phyloP scores from a whole-genome alignment of 257 asterid genomes.

The Jaltomata sinuosa region DNA sequence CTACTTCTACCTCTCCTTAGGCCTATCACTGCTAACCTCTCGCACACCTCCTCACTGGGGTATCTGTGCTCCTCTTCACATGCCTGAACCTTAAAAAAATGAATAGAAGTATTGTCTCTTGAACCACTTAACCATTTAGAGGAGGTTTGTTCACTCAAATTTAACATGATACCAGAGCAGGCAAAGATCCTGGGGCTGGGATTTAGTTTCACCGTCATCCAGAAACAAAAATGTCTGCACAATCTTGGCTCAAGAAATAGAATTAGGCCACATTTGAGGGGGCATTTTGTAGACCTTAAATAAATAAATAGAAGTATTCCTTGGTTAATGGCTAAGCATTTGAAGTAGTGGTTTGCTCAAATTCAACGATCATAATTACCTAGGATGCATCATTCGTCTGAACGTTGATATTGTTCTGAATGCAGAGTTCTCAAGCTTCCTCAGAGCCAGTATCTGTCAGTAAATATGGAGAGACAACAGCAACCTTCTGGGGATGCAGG shows the following conservation, averaged over 20 bases:
- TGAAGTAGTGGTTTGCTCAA: neutral
- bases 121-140: neutral
- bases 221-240: neutral
- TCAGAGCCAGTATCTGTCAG: constrained; percentile 49
- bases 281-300: neutral
- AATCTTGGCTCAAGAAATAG: neutral
- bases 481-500: constrained; percentile 27
- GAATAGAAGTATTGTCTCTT: neutral
- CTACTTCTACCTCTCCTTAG: no score
- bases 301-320: neutral
- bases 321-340: neutral
- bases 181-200: neutral
- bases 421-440: constrained; percentile 73
- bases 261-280: neutral
- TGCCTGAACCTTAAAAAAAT: neutral
- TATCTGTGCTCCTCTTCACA: no score
- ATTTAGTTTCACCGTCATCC: neutral
- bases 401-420: neutral
- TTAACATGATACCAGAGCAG: neutral
- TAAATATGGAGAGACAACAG: constrained; percentile 30
- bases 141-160: neutral
- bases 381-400: neutral
- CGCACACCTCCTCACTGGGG: no score
- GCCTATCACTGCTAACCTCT: no score
- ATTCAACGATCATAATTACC: neutral